Base-by-base conservation (phyloP, 345 rosid species). In the sweet orange (Citrus sinensis) region DNA sequence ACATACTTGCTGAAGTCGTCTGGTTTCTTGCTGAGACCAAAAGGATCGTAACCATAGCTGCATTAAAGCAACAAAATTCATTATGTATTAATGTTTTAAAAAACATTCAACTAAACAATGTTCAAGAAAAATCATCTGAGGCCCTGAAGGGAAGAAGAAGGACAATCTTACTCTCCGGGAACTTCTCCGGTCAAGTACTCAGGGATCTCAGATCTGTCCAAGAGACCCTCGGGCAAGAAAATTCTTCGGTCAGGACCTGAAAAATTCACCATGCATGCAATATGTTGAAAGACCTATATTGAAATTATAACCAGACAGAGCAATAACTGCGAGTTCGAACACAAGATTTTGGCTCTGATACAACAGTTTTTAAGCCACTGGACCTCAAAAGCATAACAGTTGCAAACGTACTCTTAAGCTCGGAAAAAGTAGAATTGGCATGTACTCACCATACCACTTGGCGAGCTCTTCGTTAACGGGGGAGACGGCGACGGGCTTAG, bases 11-110 rank as follows among this genome's bases (percentile, higher is more conserved):
- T 89, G 76, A 95, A 95, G 89, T 95, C 25, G 75, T 87, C 99
- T 60, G 99, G 99, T 77, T 88, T 95, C 94, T 91, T 95, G 87
- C 99, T 82, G 30, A 95, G 96, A 9, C 98, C 97, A 85, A 93
- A 95, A 24, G 99, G 99, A 82, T 93, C 99, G 71, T 93, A 95
- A 19, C 99, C 99, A 81, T 93, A 95, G 74, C 99, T 95, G 91
- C 86, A 84, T 46, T 54, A 60, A 60, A 56, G 59, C 66, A 20
- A 69, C 40, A 62, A 51, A 20, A 22, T 17, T 42, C 24, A 24
- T 25, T 37, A 46, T 3, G 3, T 46, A 56, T 11, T 25, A 14
- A 35, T 32, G n/a, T 66, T 66, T 66, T 2, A 9, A 7, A 20
- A 66, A 37, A 22, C 27, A 59, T 59, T 59, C 29, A 20, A 34